Percentiles rank a stretch among this genome's conserved stretches.
Conservation (phyloP, 108 stramenopile species). For the Craspedostauros australis region DNA sequence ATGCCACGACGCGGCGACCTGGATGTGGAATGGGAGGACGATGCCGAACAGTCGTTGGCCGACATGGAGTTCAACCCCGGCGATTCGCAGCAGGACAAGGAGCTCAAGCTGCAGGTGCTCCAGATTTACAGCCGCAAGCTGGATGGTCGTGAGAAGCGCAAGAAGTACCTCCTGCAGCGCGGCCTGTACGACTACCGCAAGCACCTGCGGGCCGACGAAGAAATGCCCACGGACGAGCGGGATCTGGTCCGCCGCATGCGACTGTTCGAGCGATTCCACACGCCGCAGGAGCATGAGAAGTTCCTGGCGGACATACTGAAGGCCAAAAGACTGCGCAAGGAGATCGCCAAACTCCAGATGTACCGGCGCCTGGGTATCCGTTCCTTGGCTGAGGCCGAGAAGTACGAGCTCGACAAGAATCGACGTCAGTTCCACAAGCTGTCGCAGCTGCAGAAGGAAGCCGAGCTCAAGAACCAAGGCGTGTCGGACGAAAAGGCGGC, state of each 20-base stretch:
- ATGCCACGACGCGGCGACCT: slow-evolving; percentile 95
- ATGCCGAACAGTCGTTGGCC: slow-evolving; percentile 84
- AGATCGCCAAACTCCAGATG: slow-evolving; percentile 93
- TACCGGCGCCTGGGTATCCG: slow-evolving; percentile 81
- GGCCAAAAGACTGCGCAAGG: slow-evolving; percentile 81
- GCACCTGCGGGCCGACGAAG: slow-evolving; percentile 52
- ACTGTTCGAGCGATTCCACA: slow-evolving; percentile 88
- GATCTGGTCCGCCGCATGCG: slow-evolving; percentile 83
- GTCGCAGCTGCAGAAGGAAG: slow-evolving; percentile 53
- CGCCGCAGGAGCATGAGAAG: slow-evolving; percentile 78
- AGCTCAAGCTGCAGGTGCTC: slow-evolving; percentile 84
- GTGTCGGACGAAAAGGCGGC: background rate
- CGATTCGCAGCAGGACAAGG: slow-evolving; percentile 68
- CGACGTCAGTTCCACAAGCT: slow-evolving; percentile 69
- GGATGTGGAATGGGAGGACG: slow-evolving; percentile 95
- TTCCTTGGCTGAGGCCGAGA: slow-evolving; percentile 76
- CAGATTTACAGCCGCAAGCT: slow-evolving; percentile 87
- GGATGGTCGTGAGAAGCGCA: slow-evolving; percentile 81
- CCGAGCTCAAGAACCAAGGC: slow-evolving; percentile 22
- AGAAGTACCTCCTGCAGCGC: slow-evolving; percentile 74
- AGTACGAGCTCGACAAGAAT: slow-evolving; percentile 75
- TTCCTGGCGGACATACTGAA: slow-evolving; percentile 77
- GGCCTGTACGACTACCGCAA: slow-evolving; percentile 77
- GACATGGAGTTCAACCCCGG: slow-evolving; percentile 88
- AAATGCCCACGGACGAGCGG: slow-evolving; percentile 82